Evolutionary conservation across 495 filamentous ascomycete species (phyloP).

Genomic region (Hypoxylon lienhwacheense): DNA sequence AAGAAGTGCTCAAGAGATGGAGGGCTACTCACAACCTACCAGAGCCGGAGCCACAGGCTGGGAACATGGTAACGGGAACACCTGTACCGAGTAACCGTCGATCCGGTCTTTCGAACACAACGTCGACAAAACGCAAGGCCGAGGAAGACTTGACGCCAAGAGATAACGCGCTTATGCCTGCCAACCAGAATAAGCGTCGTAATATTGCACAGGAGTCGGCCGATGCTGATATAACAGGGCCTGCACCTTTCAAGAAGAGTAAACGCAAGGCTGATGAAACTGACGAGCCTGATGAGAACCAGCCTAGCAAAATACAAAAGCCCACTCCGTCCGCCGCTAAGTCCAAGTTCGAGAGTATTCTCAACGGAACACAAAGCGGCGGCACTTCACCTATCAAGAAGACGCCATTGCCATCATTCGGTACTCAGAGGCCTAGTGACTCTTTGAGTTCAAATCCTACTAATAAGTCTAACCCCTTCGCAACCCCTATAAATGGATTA

Average conservation of each 20-base stretch:
- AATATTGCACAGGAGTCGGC: slow-evolving; percentile 35
- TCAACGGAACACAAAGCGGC: slow-evolving; percentile 39
- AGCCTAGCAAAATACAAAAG: slow-evolving; percentile 62
- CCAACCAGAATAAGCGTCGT: slow-evolving; percentile 51
- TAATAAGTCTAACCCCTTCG: slow-evolving; percentile 39
- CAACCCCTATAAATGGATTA: slow-evolving; percentile 14
- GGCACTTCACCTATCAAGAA: slow-evolving; percentile 28
- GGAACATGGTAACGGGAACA: slow-evolving; percentile 13
- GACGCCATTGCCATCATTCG: slow-evolving; percentile 22
- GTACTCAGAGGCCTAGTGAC: slow-evolving; percentile 25
- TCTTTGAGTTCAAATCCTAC: slow-evolving; percentile 20
- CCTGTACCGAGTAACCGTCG: slow-evolving; percentile 13
- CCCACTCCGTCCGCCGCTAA: slow-evolving; percentile 54
- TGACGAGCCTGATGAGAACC: slow-evolving; percentile 55
- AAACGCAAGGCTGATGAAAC: slow-evolving; percentile 49
- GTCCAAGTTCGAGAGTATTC: slow-evolving; percentile 51
- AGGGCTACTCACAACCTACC: slow-evolving; percentile 48
- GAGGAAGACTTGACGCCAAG: slow-evolving; percentile 45
- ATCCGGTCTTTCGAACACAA: not conserved
- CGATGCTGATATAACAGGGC: slow-evolving; percentile 30
- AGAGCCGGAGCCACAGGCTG: slow-evolving; percentile 43
- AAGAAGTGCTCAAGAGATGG: slow-evolving; percentile 53
- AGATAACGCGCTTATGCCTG: slow-evolving; percentile 37
- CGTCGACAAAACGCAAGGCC: slow-evolving; percentile 50
- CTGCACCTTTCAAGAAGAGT: slow-evolving; percentile 42